Percentiles rank a stretch among this genome's conserved stretches.
Evolutionary conservation across 2,329 filamentous ascomycete species (phyloP).

Genomic region (Myriosclerotinia scirpicola): DNA sequence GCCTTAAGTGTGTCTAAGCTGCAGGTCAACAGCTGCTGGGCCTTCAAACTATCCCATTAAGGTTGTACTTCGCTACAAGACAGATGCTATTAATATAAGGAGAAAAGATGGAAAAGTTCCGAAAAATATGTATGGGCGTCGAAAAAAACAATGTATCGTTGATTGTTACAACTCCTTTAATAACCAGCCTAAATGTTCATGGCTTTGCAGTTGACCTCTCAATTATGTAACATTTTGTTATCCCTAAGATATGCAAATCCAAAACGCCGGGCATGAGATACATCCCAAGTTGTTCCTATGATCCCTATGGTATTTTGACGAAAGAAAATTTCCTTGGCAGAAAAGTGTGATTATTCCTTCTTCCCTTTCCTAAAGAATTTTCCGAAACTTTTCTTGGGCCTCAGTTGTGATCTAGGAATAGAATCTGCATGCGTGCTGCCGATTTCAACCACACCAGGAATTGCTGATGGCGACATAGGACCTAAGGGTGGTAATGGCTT

Average conservation of each 20-base stretch:
- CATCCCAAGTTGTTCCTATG: not conserved
- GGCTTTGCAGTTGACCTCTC: not conserved
- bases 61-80: too few species aligned
- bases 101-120: too few species aligned
- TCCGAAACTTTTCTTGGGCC: conserved; percentile 16
- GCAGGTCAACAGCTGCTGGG: not conserved
- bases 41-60: not conserved
- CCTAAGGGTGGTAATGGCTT: conserved; percentile 22
- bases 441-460: conserved; percentile 21
- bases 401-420: not conserved
- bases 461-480: conserved; percentile 17
- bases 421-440: not conserved
- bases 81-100: too few species aligned
- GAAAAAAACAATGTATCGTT: not conserved
- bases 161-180: not conserved
- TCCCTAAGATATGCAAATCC: not conserved
- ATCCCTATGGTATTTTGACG: not conserved
- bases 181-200: not conserved
- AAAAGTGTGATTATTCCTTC: not conserved
- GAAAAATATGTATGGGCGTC: too few species aligned
- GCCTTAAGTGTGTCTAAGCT: not conserved
- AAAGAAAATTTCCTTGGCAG: not conserved
- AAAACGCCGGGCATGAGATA: not conserved
- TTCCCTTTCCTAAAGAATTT: conserved; percentile 15
- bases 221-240: not conserved